phyloP scores from a whole-genome alignment of 257 asterid species.

The Rauvolfia tetraphylla region DNA sequence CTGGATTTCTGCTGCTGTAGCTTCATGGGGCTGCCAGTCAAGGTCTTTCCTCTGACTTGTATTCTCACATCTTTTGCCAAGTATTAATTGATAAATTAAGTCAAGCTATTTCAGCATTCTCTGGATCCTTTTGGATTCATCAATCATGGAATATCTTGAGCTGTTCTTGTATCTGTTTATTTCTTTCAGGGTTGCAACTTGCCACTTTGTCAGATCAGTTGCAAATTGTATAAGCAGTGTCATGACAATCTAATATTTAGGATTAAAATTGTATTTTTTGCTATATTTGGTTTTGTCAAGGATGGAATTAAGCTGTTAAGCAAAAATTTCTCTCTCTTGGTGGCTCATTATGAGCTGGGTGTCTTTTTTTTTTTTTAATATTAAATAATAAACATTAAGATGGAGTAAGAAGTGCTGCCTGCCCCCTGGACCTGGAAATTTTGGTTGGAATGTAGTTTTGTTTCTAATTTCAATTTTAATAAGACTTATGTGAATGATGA shows the following conservation, averaged over 20 bases:
- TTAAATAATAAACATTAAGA: no score
- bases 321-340: background rate
- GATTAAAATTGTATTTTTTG: background rate
- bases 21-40: background rate
- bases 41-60: conserved; percentile 6
- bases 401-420: background rate
- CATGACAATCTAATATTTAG: background rate
- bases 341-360: background rate
- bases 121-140: background rate
- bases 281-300: background rate
- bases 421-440: no score
- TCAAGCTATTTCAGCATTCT: background rate
- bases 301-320: background rate
- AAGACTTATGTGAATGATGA: no score
- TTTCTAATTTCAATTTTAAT: no score
- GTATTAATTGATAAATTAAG: background rate
- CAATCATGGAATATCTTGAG: background rate
- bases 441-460: background rate
- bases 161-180: background rate
- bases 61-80: background rate
- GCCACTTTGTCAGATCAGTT: background rate
- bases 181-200: background rate
- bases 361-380: background rate
- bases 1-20: conserved; percentile 14
- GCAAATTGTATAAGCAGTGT: background rate